A percentile compares a stretch with the other conserved stretches of the same genome.
These are phyloP conservation scores for Nigrospora oryzae DNA, from an alignment of 2,329 filamentous ascomycete genomes.

Conservation along the genomic window DNA sequence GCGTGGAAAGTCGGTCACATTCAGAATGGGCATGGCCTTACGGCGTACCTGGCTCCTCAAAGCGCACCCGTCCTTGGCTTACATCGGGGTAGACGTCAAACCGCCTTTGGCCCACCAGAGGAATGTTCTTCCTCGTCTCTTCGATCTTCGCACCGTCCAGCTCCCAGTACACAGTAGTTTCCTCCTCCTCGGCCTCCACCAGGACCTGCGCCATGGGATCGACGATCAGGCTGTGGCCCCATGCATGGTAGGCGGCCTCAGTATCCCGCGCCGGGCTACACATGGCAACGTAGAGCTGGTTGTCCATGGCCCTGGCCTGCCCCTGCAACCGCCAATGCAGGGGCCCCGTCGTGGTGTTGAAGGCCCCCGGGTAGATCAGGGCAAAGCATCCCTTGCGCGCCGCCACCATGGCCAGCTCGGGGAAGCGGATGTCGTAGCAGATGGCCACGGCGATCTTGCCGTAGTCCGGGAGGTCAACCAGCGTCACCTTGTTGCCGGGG, in stretches of 20 bases:
- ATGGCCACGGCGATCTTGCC: slow-evolving; percentile 84
- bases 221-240: slow-evolving; percentile 81
- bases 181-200: slow-evolving; percentile 67
- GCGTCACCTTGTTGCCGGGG: slow-evolving; percentile 75
- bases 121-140: slow-evolving; percentile 73
- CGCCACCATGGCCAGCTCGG: slow-evolving; percentile 83
- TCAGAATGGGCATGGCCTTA: background rate
- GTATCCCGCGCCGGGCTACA: slow-evolving; percentile 85
- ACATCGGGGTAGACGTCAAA: slow-evolving; percentile 97
- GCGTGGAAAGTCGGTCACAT: no score
- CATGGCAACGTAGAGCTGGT: slow-evolving; percentile 87
- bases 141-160: slow-evolving; percentile 61
- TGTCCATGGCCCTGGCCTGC: slow-evolving; percentile 79
- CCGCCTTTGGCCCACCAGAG: slow-evolving; percentile 72
- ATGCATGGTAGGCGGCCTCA: slow-evolving; percentile 74
- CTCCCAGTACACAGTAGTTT: slow-evolving; percentile 68
- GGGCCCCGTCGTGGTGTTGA: slow-evolving; percentile 88
- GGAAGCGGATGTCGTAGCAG: slow-evolving; percentile 97
- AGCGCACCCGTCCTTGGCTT: slow-evolving; percentile 46
- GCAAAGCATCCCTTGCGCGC: slow-evolving; percentile 80
- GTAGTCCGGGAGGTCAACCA: slow-evolving; percentile 82
- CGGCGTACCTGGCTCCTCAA: slow-evolving; percentile 13
- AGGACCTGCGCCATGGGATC: slow-evolving; percentile 84
- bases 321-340: slow-evolving; percentile 86
- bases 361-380: slow-evolving; percentile 90